These are phyloP conservation scores for Ganoderma sinense DNA, from an alignment of 1,284 basidiomycete species.

Conservation along the genomic window DNA sequence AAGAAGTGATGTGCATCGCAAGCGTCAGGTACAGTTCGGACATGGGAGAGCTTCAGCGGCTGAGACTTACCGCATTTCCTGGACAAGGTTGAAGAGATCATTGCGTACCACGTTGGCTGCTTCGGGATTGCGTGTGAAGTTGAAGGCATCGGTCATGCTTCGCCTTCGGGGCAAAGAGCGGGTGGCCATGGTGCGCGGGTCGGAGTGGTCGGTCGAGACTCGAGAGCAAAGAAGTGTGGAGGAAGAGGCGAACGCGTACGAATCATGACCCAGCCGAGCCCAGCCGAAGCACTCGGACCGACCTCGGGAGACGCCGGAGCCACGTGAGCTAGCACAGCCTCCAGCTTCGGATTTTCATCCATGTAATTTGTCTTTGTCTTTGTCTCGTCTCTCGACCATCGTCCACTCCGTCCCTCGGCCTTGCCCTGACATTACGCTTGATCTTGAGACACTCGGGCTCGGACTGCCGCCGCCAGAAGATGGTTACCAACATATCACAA, in stretches of 20 bases:
- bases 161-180: conserved; percentile 17
- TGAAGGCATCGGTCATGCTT: conserved; percentile 28
- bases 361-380: too few species aligned
- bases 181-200: conserved; percentile 7
- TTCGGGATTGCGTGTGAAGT: conserved; percentile 20
- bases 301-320: background rate
- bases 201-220: background rate
- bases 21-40: background rate
- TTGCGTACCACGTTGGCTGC: conserved; percentile 12
- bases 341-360: background rate
- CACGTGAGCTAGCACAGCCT: background rate
- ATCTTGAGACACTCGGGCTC: background rate
- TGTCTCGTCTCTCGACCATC: background rate
- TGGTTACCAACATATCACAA: background rate
- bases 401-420: background rate
- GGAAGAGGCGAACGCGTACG: background rate
- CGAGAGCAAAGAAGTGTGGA: background rate
- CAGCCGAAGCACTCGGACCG: background rate
- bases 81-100: conserved; percentile 22
- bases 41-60: background rate
- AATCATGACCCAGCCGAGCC: background rate
- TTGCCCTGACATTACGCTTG: background rate
- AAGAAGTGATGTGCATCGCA: background rate
- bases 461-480: background rate
- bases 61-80: conserved; percentile 21